These are phyloP conservation scores for Berberis thunbergii DNA, from an alignment of 164 flowering plant genomes.

Conservation along the genomic window DNA sequence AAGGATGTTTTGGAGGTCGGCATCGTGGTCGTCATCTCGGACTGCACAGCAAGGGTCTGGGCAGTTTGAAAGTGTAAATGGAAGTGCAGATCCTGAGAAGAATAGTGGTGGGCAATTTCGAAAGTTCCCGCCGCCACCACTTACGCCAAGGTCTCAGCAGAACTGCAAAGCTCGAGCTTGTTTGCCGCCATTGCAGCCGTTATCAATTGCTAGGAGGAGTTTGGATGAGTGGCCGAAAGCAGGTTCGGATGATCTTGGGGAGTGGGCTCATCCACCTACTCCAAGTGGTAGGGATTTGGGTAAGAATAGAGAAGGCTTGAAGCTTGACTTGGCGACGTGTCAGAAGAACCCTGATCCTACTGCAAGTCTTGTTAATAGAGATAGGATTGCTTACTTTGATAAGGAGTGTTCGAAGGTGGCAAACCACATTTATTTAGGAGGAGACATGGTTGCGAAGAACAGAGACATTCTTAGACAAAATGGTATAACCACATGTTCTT, in stretches of 20 bases:
- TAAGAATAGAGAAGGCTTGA: constrained; percentile 53
- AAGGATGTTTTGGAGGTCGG: constrained; percentile 64
- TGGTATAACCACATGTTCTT: constrained; percentile 67
- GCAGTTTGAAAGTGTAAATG: constrained; percentile 22
- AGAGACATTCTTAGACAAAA: constrained; percentile 55
- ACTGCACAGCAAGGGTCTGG: constrained; percentile 30
- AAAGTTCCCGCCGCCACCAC: constrained; percentile 54
- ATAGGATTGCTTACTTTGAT: constrained; percentile 72
- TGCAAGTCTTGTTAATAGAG: constrained; percentile 47
- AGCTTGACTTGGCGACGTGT: constrained; percentile 66
- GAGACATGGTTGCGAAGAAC: constrained; percentile 68
- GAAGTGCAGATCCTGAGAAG: constrained; percentile 23
- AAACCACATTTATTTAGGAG: constrained; percentile 75
- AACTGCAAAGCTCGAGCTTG: constrained; percentile 52
- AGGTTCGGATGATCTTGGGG: constrained; percentile 85
- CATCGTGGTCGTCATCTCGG: constrained; percentile 75
- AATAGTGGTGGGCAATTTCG: constrained; percentile 22
- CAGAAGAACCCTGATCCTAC: constrained; percentile 37
- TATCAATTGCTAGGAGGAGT: constrained; percentile 68
- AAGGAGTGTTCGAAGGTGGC: constrained; percentile 79
- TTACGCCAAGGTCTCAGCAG: constrained; percentile 70
- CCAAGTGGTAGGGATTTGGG: constrained; percentile 54
- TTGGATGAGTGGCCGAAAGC: constrained; percentile 93
- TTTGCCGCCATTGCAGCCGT: constrained; percentile 81
- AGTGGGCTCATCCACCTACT: constrained; percentile 77